A percentile compares a stretch with the other conserved stretches of the same genome.
phyloP scores from a whole-genome alignment of 169 alveolate genomes.

The Eimeria necatrix region DNA sequence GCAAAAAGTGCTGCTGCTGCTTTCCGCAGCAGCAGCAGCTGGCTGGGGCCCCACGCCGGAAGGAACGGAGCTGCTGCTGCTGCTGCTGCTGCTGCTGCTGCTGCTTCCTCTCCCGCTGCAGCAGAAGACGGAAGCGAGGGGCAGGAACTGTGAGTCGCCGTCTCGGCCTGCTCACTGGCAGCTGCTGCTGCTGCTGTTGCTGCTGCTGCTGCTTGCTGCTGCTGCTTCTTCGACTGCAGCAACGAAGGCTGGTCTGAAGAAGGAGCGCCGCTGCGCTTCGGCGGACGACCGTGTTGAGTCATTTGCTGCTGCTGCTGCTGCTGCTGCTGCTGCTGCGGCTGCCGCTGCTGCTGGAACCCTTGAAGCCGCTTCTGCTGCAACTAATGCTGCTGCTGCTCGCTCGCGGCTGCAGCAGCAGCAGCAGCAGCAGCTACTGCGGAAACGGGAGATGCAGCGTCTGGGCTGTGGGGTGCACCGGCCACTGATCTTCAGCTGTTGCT shows the following conservation, averaged over 20 bases:
- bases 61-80: slow-evolving; percentile 33
- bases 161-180: neutral
- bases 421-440: slow-evolving; percentile 23
- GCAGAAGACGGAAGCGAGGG: neutral
- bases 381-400: neutral
- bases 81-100: slow-evolving; percentile 25
- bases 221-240: slow-evolving; percentile 12
- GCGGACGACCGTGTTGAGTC: neutral
- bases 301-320: neutral
- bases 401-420: slow-evolving; percentile 26
- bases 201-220: neutral
- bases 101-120: slow-evolving; percentile 14
- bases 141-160: neutral
- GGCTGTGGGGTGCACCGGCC: neutral
- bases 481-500: neutral
- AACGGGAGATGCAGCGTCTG: neutral
- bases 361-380: neutral
- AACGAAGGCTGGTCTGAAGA: neutral
- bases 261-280: slow-evolving; percentile 10
- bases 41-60: slow-evolving; percentile 49
- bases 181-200: slow-evolving; percentile 25
- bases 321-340: slow-evolving; percentile 48
- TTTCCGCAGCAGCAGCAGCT: slow-evolving; percentile 48
- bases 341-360: neutral
- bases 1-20: slow-evolving; percentile 36